Conservation (phyloP, 192 early-diverging fungal genomes). For the Entophlyctis luteolus region DNA sequence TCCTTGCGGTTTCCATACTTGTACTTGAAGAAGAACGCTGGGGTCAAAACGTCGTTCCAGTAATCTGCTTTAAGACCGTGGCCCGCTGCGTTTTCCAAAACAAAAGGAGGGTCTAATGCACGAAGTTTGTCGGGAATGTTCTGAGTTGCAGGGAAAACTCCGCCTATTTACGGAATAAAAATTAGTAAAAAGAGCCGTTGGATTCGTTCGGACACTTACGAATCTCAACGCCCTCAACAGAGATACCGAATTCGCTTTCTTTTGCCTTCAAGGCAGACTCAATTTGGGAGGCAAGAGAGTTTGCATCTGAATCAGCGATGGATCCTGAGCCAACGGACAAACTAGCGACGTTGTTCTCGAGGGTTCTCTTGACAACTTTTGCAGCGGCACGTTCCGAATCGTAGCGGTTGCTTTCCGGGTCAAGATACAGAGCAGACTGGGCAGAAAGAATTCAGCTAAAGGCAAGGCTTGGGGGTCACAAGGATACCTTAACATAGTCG, state of each 20-base stretch:
- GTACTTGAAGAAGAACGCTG: slow-evolving; percentile 51
- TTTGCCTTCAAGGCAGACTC: slow-evolving; percentile 34
- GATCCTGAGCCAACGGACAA: slow-evolving; percentile 23
- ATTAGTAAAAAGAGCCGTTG: too few species aligned
- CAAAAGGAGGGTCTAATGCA: slow-evolving; percentile 48
- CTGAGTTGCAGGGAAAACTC: slow-evolving; percentile 37
- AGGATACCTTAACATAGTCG: slow-evolving; percentile 41
- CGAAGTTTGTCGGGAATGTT: slow-evolving; percentile 48
- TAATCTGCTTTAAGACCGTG: slow-evolving; percentile 49
- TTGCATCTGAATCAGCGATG: slow-evolving; percentile 31
- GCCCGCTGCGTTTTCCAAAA: slow-evolving; percentile 35
- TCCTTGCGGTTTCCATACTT: slow-evolving; percentile 47
- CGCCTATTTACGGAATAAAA: too few species aligned
- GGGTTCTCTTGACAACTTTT: slow-evolving; percentile 37
- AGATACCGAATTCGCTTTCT: slow-evolving; percentile 37
- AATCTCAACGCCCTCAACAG: slow-evolving; percentile 42
- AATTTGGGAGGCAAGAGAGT: slow-evolving; percentile 40
- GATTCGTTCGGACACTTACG: too few species aligned
- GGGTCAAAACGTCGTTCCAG: slow-evolving; percentile 47
- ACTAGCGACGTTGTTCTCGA: slow-evolving; percentile 40
- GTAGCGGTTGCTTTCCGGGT: slow-evolving; percentile 46
- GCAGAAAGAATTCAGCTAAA: too few species aligned
- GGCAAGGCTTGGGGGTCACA: too few species aligned
- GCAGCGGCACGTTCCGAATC: slow-evolving; percentile 56
- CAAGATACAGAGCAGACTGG: slow-evolving; percentile 49